Conservation (phyloP, 768 basidiomycete genomes). For the Lentinula sp. region DNA sequence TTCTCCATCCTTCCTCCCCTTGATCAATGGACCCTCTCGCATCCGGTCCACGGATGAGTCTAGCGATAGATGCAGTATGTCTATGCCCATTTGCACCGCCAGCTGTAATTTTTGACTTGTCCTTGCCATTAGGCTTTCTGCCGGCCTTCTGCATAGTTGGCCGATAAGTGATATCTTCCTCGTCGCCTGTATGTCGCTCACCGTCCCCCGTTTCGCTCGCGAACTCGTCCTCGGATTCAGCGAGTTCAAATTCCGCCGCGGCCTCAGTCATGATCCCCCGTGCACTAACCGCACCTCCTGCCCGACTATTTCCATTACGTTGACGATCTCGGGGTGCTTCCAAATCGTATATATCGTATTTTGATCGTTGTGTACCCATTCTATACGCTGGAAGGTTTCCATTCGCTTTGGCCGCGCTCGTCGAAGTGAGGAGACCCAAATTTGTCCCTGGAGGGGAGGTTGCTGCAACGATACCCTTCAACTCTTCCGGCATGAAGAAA, state of each 20-base stretch:
- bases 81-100: slow-evolving; percentile 6
- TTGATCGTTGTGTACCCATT: slow-evolving; percentile 33
- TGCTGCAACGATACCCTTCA: slow-evolving; percentile 50
- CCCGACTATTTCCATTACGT: slow-evolving; percentile 7
- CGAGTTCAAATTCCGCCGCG: slow-evolving; percentile 49
- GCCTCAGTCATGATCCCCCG: slow-evolving; percentile 30
- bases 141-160: background rate
- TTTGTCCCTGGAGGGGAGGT: slow-evolving; percentile 39
- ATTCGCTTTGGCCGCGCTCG: background rate
- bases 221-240: slow-evolving; percentile 59
- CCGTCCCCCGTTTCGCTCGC: slow-evolving; percentile 62
- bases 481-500: slow-evolving; percentile 76
- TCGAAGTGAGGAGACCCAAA: slow-evolving; percentile 6
- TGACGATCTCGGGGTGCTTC: slow-evolving; percentile 39
- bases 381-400: slow-evolving; percentile 7
- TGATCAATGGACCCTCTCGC: background rate
- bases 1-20: slow-evolving; percentile 4
- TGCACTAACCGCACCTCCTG: slow-evolving; percentile 21
- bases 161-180: slow-evolving; percentile 8
- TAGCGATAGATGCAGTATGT: slow-evolving; percentile 9
- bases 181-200: background rate
- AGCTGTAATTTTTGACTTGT: background rate
- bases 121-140: background rate
- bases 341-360: slow-evolving; percentile 76
- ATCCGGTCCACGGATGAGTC: slow-evolving; percentile 6